Base-by-base conservation (phyloP, 148 eudicot genomes). In the Fagopyrum homotropicum region DNA sequence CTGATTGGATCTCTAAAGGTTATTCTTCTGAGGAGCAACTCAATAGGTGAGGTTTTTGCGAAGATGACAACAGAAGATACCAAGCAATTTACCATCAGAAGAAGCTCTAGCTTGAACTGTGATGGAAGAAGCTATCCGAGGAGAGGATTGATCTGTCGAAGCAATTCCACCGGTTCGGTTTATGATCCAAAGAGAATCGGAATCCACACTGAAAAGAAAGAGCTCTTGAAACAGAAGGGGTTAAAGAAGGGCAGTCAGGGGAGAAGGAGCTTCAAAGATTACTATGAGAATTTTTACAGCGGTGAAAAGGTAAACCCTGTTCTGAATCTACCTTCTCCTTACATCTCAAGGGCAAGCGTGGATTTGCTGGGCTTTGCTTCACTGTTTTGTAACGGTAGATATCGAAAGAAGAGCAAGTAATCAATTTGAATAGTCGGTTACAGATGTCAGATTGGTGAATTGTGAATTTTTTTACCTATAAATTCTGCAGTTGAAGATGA, bases 281-380 rank as follows among this genome's bases (percentile, higher is more conserved):
- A 74, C 60, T 76, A 74, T 75, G 84, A 83, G 72, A 66, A 78
- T 77, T 72, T 83, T 60, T 72, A 83, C 68, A 73, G 73, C 59
- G 81, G 82, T 35, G 82, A 56, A 40, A 75, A 82, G 69, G 78
- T 87, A 66, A 89, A 54, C 79, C 96, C 90, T 16, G 85, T 89
- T 59, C 83, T 93, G 72, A 88, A 91, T 64, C 78, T 91, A 44
- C 84, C 89, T 7, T 83, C 85, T 16, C 79, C 84, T 48, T 85
- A 85, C 73, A 85, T 92, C 35, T 83, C 85, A 14, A 83, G 75
- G 77, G 88, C 86, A 45, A 84, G 86, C 79, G 89, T 80, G 64
- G 91, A 80, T 77, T 83, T 93, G 73, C 89, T 93, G 78, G 88
- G 98, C 9, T 77, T 90, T 73, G 85, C 93, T 46, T 90, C 93